phyloP scores from a whole-genome alignment of 352 stramenopile genomes.

The Achlya hypogyna region DNA sequence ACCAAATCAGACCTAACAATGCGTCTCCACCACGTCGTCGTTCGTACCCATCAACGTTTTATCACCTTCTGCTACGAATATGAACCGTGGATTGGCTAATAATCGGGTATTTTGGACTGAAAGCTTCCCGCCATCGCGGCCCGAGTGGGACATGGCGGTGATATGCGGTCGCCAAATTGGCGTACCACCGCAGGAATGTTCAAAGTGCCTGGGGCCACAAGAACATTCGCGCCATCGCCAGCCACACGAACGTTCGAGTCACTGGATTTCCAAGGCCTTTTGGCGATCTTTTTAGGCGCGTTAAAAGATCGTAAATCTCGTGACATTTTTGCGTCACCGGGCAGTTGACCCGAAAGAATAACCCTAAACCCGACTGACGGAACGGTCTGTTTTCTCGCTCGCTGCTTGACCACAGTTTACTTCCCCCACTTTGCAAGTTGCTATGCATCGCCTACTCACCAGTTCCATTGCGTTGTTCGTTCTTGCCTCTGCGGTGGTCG shows the following conservation, averaged over 20 bases:
- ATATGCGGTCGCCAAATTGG: too few relatives aligned
- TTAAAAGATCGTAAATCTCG: not conserved
- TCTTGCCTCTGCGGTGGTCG: not conserved
- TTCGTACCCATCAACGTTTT: too few relatives aligned
- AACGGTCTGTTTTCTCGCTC: not conserved
- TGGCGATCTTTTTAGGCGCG: not conserved
- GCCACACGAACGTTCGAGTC: not conserved
- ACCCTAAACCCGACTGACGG: too few relatives aligned
- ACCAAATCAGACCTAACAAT: too few relatives aligned
- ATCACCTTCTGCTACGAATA: too few relatives aligned
- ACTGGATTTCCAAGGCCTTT: too few relatives aligned
- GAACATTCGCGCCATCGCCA: not conserved
- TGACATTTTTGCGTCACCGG: not conserved
- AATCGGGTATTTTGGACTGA: too few relatives aligned
- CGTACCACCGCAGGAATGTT: not conserved
- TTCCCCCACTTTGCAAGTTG: not conserved
- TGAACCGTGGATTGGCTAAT: too few relatives aligned
- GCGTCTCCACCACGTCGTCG: too few relatives aligned
- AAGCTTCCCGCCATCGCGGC: not conserved
- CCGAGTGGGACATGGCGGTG: not conserved
- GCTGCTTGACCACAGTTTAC: not conserved
- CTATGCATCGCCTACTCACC: too few relatives aligned
- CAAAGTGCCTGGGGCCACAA: not conserved
- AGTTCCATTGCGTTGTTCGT: not conserved
- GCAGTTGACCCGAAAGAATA: not conserved